Evolutionary conservation across 2,329 filamentous ascomycete genomes (phyloP), one percentile per base, ranked within the genome.

Genomic region (Penicillium brasilianum): DNA sequence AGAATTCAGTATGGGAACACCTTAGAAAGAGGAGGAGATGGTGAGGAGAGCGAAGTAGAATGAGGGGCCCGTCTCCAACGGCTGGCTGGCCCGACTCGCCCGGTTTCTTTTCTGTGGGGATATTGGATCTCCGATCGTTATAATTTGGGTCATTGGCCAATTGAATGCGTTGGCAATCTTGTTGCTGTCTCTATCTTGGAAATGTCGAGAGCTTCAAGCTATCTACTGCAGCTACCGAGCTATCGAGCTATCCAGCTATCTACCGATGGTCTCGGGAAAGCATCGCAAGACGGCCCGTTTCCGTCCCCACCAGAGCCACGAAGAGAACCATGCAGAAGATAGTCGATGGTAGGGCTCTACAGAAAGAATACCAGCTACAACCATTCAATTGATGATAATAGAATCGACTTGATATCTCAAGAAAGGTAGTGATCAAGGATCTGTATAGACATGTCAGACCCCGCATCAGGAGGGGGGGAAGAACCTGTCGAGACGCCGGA

Each of bases 31-130:
- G 41, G 34, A 60, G 30, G 55, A 58, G 55, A 34, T 58, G 55
- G 34, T 58, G 55, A 63, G 48, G 39, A 67, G 41, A 56, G 55
- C 2, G 37, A 49, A 50, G 61, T 58, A 56, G 55, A 59, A 54
- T 57, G 64, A 60, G 55, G 62, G 62, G 59, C 25, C 44, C 34
- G 36, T 58, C 59, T 62, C 61, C 61, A 66, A 64, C 64, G 61
- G 64, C 22, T 48, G 28, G 34, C 44, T 46, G 59, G 41, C 16
- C 62, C 61, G 59, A 53, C 49, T 43, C 52, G 28, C 37, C 52
- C 52, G 53, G 20, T 22, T 41, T 6, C 43, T 46, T 22, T 16
- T 28, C 39, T 41, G 18, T 41, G 13, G 14, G 36, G 18, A 1
- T 11, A 44, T 13, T 4, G 16, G 44, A 9, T 48, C 25, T 16